Conservation (phyloP, 177 flowering plant species). For the Telopea speciosissima region DNA sequence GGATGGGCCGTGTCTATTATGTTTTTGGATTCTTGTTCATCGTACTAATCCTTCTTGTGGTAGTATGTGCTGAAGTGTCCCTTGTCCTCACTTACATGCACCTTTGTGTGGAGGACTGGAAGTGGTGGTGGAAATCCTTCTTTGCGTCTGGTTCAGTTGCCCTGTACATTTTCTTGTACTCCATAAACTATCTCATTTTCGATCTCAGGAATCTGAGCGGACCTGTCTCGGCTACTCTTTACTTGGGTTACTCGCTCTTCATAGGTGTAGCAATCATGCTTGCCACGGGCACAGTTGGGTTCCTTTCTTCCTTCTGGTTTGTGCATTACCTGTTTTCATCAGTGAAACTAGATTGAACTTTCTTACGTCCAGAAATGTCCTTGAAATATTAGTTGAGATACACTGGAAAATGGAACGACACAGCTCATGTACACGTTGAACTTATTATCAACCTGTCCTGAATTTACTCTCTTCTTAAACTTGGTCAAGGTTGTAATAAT, state of each 20-base stretch:
- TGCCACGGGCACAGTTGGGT: slow-evolving; percentile 66
- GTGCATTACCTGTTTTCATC: slow-evolving; percentile 76
- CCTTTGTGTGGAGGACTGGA: slow-evolving; percentile 77
- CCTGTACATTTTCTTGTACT: slow-evolving; percentile 66
- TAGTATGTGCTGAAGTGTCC: slow-evolving; percentile 76
- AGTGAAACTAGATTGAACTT: slow-evolving; percentile 60
- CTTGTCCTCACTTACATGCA: slow-evolving; percentile 76
- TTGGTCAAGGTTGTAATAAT: slow-evolving; percentile 17
- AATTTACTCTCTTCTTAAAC: slow-evolving; percentile 13
- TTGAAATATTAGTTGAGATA: not conserved
- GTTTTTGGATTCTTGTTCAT: slow-evolving; percentile 66
- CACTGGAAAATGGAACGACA: not conserved
- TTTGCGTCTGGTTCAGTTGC: slow-evolving; percentile 77
- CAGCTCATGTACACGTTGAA: not conserved
- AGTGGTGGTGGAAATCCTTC: slow-evolving; percentile 88
- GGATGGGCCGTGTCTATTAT: slow-evolving; percentile 82
- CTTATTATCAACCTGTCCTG: not conserved
- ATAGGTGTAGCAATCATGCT: slow-evolving; percentile 71
- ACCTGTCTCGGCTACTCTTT: slow-evolving; percentile 65
- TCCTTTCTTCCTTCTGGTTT: slow-evolving; percentile 78
- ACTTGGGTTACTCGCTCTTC: slow-evolving; percentile 65
- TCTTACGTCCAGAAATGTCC: not conserved
- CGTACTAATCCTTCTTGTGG: slow-evolving; percentile 55
- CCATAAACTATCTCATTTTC: slow-evolving; percentile 59
- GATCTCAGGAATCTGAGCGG: slow-evolving; percentile 68